Percentiles rank a stretch among this genome's conserved stretches.
phyloP scores from a whole-genome alignment of 108 stramenopile species.

The Discostella stelligeroides region DNA sequence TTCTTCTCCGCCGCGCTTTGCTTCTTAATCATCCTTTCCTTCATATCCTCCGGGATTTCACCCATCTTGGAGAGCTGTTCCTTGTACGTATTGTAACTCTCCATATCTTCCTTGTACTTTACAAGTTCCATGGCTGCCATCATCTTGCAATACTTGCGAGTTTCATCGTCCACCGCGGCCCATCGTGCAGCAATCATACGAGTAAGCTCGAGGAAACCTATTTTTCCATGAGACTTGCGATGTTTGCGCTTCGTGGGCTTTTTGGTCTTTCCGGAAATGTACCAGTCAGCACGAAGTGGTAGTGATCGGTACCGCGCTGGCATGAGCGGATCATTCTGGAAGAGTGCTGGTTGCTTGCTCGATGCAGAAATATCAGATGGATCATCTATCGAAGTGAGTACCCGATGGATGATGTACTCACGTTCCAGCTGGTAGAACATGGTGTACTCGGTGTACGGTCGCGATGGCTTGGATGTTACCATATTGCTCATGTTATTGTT shows the following conservation, averaged over 20 bases:
- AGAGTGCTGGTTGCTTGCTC: slow-evolving; percentile 16
- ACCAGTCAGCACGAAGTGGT: slow-evolving; percentile 50
- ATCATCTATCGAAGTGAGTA: slow-evolving; percentile 25
- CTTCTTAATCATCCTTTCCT: slow-evolving; percentile 31
- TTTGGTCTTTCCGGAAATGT: slow-evolving; percentile 44
- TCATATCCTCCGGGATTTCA: slow-evolving; percentile 43
- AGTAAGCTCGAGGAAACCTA: slow-evolving; percentile 78
- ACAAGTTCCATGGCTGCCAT: slow-evolving; percentile 50
- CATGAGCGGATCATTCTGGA: slow-evolving; percentile 48
- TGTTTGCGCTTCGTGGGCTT: slow-evolving; percentile 53
- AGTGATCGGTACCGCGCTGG: slow-evolving; percentile 42
- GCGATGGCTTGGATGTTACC: slow-evolving; percentile 42
- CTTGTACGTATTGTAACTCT: slow-evolving; percentile 43
- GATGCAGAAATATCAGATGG: too few relatives aligned
- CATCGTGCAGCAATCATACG: slow-evolving; percentile 66
- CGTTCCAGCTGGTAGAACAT: slow-evolving; percentile 54
- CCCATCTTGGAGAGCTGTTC: slow-evolving; percentile 32
- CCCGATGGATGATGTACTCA: slow-evolving; percentile 39
- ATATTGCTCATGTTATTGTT: too few relatives aligned
- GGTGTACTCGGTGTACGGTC: slow-evolving; percentile 53
- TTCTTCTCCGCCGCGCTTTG: slow-evolving; percentile 22
- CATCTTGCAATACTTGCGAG: slow-evolving; percentile 44
- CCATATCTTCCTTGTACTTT: slow-evolving; percentile 49
- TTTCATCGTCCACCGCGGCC: slow-evolving; percentile 49
- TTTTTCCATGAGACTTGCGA: slow-evolving; percentile 81